These are phyloP conservation scores for Penicillium sp. DNA, from an alignment of 2,329 filamentous ascomycete genomes.

Conservation along the genomic window DNA sequence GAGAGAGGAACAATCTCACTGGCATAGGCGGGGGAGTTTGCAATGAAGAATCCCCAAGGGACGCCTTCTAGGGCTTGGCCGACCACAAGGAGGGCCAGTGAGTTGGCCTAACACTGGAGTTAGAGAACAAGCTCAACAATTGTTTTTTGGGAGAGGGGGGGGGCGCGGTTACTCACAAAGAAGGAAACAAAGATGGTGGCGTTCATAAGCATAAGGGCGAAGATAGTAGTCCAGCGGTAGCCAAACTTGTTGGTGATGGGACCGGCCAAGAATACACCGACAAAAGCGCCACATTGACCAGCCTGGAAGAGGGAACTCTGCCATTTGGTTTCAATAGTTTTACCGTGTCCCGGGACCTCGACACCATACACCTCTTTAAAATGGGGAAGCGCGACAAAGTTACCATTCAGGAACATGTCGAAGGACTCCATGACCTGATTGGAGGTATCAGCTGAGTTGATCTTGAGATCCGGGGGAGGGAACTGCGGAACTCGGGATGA, in stretches of 20 bases:
- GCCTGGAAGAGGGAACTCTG: constrained; percentile 56
- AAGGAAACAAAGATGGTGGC: constrained; percentile 60
- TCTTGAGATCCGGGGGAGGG: not conserved
- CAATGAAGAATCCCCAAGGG: constrained; percentile 33
- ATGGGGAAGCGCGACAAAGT: constrained; percentile 44
- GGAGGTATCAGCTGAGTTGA: not conserved
- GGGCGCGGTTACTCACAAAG: constrained; percentile 44
- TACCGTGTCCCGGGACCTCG: constrained; percentile 4
- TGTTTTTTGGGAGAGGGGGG: no score
- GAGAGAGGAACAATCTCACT: constrained; percentile 28
- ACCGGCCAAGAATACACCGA: constrained; percentile 59
- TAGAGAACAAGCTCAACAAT: not conserved
- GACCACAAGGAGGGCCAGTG: constrained; percentile 41
- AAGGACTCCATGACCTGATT: constrained; percentile 52
- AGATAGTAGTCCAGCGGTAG: constrained; percentile 59
- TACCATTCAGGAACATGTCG: constrained; percentile 50
- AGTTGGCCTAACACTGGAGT: constrained; percentile 31
- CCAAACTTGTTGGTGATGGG: constrained; percentile 59
- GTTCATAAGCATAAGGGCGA: constrained; percentile 56
- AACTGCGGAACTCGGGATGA: not conserved
- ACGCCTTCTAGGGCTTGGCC: constrained; percentile 32
- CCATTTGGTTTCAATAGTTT: constrained; percentile 44
- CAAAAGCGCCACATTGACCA: constrained; percentile 58
- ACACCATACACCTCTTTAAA: constrained; percentile 44
- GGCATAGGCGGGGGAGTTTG: constrained; percentile 30